Conservation (phyloP, 345 rosid genomes). For the Sapria himalayana region DNA sequence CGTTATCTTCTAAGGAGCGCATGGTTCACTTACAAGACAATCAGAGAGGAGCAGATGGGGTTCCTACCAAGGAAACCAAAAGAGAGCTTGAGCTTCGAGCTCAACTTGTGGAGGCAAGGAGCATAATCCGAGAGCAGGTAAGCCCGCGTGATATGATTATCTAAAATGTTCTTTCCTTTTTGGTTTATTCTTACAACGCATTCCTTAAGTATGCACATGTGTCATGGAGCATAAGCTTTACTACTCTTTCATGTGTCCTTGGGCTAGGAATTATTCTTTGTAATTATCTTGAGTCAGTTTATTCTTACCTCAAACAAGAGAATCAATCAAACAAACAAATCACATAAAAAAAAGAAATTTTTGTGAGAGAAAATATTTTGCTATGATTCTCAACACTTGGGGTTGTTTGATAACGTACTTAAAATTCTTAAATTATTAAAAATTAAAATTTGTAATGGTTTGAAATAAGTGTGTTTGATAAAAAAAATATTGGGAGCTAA, state of each 20-base stretch:
- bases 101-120: conserved; percentile 95
- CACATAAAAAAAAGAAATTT: too few relatives aligned
- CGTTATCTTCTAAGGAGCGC: conserved; percentile 28
- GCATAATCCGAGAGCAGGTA: conserved; percentile 99
- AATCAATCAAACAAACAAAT: not conserved
- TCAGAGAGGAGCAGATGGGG: conserved; percentile 70
- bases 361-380: too few relatives aligned
- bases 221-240: too few relatives aligned
- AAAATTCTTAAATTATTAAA: too few relatives aligned
- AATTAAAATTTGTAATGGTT: too few relatives aligned
- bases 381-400: too few relatives aligned
- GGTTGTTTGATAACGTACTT: too few relatives aligned
- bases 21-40: conserved; percentile 87
- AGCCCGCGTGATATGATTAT: too few relatives aligned
- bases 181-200: not conserved
- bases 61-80: conserved; percentile 85
- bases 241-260: too few relatives aligned
- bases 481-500: too few relatives aligned
- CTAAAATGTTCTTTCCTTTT: conserved; percentile 2
- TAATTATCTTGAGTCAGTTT: not conserved
- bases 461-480: too few relatives aligned
- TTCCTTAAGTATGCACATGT: not conserved
- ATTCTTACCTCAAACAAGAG: not conserved
- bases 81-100: conserved; percentile 99
- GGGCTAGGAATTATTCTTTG: too few relatives aligned